Evolutionary conservation across 2,329 filamentous ascomycete genomes (phyloP), one percentile per base, ranked within the genome.

Genomic region (Cladosporium halotolerans): DNA sequence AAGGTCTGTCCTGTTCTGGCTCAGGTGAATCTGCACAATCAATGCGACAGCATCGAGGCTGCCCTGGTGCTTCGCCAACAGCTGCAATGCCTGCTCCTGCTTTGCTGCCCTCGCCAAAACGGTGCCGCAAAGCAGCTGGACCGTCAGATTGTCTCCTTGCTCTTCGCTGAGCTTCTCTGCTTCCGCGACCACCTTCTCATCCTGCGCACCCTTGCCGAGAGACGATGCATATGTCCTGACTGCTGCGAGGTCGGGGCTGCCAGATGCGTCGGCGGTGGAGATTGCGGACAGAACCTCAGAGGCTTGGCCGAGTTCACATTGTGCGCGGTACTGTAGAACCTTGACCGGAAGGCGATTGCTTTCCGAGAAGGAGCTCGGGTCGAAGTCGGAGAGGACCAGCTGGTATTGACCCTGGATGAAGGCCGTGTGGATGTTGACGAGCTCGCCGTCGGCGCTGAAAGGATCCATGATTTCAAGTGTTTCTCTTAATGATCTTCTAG

Each of bases 1-100:
- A 45, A 96, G 82, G 70, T 97, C 92, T 64, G 86, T 86, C 62
- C 92, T 83, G 76, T 96, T 96, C 68, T 96, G 89, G 62, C 88
- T 81, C 9, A 97, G 83, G 67, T 96, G 86, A 62, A 97, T 95
- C 70, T 99, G 92, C 31, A 91, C 84, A 59, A 93, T 91, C 57
- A 97, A 75, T 42, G 91, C 86, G 49, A 96, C 89, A 52, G 85
- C 83, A 68, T 86, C 83, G 53, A 85, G 72, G 67, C 82, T 95
- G 54, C 89, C 89, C 67, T 95, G 86, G 68, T 97, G 92, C 70
- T 88, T 84, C 43, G 81, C 81, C 63, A 97, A 73, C 57, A 97
- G 73, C 43, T 83, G 80, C 55, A 97, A 72, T 11, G 93, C 93
- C 68, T 92, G 87, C 58, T 96, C 90, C n/a, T 83, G 82, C 75